These are phyloP conservation scores for Verticillium zaregamsianum DNA, from an alignment of 2,329 filamentous ascomycete genomes.

Conservation along the genomic window DNA sequence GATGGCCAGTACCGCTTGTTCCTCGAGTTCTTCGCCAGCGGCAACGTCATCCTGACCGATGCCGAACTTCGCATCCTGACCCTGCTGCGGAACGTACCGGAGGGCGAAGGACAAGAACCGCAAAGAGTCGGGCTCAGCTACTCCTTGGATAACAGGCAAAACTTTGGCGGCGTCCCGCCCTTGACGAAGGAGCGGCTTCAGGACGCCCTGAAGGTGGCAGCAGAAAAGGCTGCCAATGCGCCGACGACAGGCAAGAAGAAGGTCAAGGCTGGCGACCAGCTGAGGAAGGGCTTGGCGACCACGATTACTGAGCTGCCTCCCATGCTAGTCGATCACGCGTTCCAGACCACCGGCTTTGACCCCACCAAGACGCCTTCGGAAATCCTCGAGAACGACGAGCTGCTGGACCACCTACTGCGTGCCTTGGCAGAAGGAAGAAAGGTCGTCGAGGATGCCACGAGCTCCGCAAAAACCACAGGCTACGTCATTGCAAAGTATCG, in stretches of 20 bases:
- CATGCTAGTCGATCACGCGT: slow-evolving; percentile 79
- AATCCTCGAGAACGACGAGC: slow-evolving; percentile 60
- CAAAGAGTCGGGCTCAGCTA: slow-evolving; percentile 76
- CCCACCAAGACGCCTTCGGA: slow-evolving; percentile 61
- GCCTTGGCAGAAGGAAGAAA: slow-evolving; percentile 67
- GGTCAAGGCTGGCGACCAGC: slow-evolving; percentile 67
- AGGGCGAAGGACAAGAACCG: slow-evolving; percentile 79
- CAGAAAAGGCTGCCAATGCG: slow-evolving; percentile 52
- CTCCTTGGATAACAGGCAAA: slow-evolving; percentile 76
- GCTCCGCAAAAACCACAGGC: slow-evolving; percentile 63
- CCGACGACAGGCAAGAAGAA: slow-evolving; percentile 58
- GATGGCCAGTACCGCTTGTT: slow-evolving; percentile 86
- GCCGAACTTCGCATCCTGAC: slow-evolving; percentile 76
- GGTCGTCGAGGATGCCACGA: slow-evolving; percentile 65
- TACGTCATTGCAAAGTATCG: slow-evolving; percentile 80
- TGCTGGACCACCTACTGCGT: slow-evolving; percentile 63
- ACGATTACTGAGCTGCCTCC: slow-evolving; percentile 88
- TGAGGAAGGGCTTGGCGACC: slow-evolving; percentile 76
- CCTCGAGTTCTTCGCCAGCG: slow-evolving; percentile 93
- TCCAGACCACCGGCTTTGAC: slow-evolving; percentile 68
- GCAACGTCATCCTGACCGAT: slow-evolving; percentile 92
- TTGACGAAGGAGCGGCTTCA: slow-evolving; percentile 71
- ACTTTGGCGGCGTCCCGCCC: slow-evolving; percentile 70
- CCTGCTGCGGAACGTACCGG: slow-evolving; percentile 73
- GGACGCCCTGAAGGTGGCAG: slow-evolving; percentile 62